Evolutionary conservation across 192 early-diverging fungal genomes (phyloP).

Genomic region (Linderina pennispora): DNA sequence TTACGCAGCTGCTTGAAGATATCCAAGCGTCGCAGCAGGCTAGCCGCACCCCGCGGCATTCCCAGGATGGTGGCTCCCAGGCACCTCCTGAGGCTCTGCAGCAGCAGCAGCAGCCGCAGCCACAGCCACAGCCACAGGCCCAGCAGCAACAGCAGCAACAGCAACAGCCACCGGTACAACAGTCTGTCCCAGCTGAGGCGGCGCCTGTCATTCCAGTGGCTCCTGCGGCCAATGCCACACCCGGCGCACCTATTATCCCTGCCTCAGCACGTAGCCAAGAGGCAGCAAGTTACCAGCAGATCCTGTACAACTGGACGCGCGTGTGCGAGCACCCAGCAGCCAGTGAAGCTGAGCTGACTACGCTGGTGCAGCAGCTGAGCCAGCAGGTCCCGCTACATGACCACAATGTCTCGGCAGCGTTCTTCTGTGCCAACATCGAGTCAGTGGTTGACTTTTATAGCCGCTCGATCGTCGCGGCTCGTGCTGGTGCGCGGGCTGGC

Average conservation of each 20-base stretch:
- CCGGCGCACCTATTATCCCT: too few species aligned
- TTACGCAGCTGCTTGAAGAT: slow-evolving; percentile 30
- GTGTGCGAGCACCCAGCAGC: slow-evolving; percentile 42
- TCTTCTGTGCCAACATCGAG: slow-evolving; percentile 89
- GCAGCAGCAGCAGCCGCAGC: not conserved
- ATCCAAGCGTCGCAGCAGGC: slow-evolving; percentile 13
- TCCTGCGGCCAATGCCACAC: not conserved
- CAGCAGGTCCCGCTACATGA: slow-evolving; percentile 70
- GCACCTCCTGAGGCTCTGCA: not conserved
- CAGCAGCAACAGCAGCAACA: not conserved
- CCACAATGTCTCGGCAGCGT: slow-evolving; percentile 73
- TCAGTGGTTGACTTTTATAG: slow-evolving; percentile 71
- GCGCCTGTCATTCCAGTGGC: not conserved
- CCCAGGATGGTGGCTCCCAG: not conserved
- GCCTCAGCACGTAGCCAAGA: slow-evolving; percentile 11
- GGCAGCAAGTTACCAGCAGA: slow-evolving; percentile 43
- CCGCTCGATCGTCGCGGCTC: slow-evolving; percentile 45
- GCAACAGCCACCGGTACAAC: not conserved
- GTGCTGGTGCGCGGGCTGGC: slow-evolving; percentile 3
- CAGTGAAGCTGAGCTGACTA: slow-evolving; percentile 36
- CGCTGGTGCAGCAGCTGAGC: slow-evolving; percentile 58
- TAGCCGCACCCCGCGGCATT: not conserved
- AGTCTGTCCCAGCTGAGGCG: not conserved
- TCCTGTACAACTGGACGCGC: slow-evolving; percentile 45
- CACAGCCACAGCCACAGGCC: not conserved